Evolutionary conservation across 345 rosid genomes (phyloP), one percentile per base, ranked within the genome.

Genomic region (Viola odorata): DNA sequence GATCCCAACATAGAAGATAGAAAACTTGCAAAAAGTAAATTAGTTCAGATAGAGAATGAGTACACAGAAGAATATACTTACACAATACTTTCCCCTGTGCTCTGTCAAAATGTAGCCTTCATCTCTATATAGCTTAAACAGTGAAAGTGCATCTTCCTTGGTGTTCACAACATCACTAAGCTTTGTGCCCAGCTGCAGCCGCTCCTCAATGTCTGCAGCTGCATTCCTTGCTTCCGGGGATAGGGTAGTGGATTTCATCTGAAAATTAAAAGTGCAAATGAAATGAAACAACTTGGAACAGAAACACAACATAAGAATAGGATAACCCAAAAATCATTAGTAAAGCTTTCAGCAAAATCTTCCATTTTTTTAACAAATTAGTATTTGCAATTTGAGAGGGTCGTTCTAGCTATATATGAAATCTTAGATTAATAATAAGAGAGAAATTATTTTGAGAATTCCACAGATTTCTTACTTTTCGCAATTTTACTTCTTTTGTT

Each of bases 41-140:
- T 0, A 0, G 5, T 11, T 14, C 36, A 7, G 53, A 50, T 12
- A 2, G 5, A 8, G 4, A 50, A n/a, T n/a, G 7, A 23, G 32
- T 23, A 23, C 2, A 2, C 32, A 23, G 32, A 23, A 23, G 32
- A 23, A 36, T 1, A 56, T 5, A 57, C 96, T 84, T 81, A 88
- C 96, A 60, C 88, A 83, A 65, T 75, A 88, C 77, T 65, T 77
- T 50, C 91, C 91, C 47, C 48, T 69, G 64, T 78, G 74, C 71
- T 94, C 97, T 13, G 85, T 75, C 76, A 94, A 80, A 72, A 94
- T 83, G 77, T 90, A 94, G 62, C 89, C 91, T 70, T 90, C 97
- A 53, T 88, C 62, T 16, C 67, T 73, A 70, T 90, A 94, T 49
- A 94, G 64, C 68, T 74, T 67, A 54, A 90, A 78, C 45, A 94